These are phyloP conservation scores for Atkinsonella hypoxylon DNA, from an alignment of 2,329 filamentous ascomycete species.

Conservation along the genomic window DNA sequence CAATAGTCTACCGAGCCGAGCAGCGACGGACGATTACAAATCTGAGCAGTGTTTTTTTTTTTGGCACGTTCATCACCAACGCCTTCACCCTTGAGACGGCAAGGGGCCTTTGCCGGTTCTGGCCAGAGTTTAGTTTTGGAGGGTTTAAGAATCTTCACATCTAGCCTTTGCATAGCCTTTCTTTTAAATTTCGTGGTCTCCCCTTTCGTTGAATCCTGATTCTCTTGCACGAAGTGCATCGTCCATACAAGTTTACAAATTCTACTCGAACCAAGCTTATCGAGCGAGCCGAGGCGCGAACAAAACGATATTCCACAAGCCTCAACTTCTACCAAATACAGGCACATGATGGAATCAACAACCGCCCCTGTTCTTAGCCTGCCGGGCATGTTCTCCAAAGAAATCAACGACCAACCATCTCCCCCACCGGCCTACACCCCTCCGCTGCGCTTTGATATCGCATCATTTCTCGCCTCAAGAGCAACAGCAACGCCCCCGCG, in stretches of 20 bases:
- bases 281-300: too few species aligned
- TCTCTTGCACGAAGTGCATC: too few species aligned
- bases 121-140: too few species aligned
- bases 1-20: background rate
- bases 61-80: background rate
- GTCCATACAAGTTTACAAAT: too few species aligned
- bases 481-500: background rate
- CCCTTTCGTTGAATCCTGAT: too few species aligned
- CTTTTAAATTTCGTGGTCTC: too few species aligned
- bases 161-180: too few species aligned
- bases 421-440: conserved; percentile 22
- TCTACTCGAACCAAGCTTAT: too few species aligned
- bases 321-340: background rate
- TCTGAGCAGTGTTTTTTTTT: too few species aligned
- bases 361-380: background rate
- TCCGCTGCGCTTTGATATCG: conserved; percentile 6
- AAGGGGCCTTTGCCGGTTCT: background rate
- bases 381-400: conserved; percentile 3
- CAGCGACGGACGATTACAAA: too few species aligned
- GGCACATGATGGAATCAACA: conserved; percentile 3
- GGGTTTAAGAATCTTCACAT: too few species aligned
- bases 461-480: background rate
- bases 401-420: conserved; percentile 9
- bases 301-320: too few species aligned
- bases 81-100: background rate